Percentiles rank a stretch among this genome's conserved stretches.
phyloP scores from a whole-genome alignment of 1,139 yeast genomes.

The Arxiozyma slooffiae region DNA sequence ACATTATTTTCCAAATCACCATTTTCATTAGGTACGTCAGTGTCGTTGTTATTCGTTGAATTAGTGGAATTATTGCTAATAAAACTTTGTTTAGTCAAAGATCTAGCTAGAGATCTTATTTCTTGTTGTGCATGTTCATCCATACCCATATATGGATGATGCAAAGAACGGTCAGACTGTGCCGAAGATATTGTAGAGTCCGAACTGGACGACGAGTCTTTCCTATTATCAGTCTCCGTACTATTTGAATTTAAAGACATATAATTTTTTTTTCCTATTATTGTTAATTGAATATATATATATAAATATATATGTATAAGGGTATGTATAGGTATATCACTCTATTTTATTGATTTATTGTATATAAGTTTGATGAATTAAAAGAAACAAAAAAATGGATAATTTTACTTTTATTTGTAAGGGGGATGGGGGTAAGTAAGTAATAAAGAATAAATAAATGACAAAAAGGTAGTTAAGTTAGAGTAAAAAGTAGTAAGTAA shows the following conservation, averaged over 20 bases:
- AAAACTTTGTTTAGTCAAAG: constrained; percentile 7
- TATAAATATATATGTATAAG: no score
- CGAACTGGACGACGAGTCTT: constrained; percentile 2
- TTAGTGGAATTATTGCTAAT: not conserved
- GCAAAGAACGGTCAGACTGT: not conserved
- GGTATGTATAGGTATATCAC: not conserved
- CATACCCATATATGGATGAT: constrained; percentile 14
- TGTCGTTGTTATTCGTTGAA: not conserved
- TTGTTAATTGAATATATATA: no score
- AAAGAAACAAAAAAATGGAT: not conserved
- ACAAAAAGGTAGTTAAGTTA: not conserved
- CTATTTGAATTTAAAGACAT: not conserved
- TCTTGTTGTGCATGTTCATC: constrained; percentile 11
- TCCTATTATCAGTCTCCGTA: not conserved
- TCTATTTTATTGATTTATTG: no score
- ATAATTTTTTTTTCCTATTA: not conserved
- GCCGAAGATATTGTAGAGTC: constrained; percentile 4
- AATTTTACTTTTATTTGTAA: no score
- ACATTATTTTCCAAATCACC: not conserved
- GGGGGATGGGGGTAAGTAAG: not conserved
- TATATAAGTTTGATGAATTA: no score
- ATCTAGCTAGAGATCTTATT: constrained; percentile 11
- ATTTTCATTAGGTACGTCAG: not conserved
- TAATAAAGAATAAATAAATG: not conserved
- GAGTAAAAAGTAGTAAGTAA: no score